Conservation (phyloP, 208 protist species). For the Angomonas deanei region DNA sequence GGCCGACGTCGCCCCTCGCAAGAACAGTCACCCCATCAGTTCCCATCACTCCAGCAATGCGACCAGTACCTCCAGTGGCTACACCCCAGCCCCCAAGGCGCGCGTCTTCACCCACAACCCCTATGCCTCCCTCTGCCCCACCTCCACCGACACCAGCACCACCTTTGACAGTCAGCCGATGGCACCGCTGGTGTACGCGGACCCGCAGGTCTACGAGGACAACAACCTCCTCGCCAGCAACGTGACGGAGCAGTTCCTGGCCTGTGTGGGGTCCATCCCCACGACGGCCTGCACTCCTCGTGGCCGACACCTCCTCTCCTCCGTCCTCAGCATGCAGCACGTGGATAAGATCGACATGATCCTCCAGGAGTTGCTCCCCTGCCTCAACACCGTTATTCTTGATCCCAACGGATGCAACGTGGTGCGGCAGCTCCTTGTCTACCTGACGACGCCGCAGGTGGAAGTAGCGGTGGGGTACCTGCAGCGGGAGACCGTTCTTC, state of each 20-base stretch:
- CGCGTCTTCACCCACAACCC: slow-evolving; percentile 69
- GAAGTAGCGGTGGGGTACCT: slow-evolving; percentile 39
- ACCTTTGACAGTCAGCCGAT: slow-evolving; percentile 12
- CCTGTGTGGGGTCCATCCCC: slow-evolving; percentile 37
- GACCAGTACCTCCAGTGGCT: slow-evolving; percentile 9
- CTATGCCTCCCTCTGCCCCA: slow-evolving; percentile 33
- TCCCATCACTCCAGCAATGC: background rate
- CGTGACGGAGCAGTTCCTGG: slow-evolving; percentile 41
- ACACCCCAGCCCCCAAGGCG: background rate
- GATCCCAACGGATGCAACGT: slow-evolving; percentile 74
- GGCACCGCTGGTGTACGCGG: background rate
- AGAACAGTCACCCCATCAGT: background rate
- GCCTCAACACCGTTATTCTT: slow-evolving; percentile 50
- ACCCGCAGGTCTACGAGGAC: slow-evolving; percentile 7
- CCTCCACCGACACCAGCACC: background rate
- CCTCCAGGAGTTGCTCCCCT: slow-evolving; percentile 47
- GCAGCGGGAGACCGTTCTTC: slow-evolving; percentile 23
- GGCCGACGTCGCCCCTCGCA: background rate
- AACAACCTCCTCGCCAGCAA: slow-evolving; percentile 17
- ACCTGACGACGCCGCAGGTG: slow-evolving; percentile 40
- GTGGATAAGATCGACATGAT: slow-evolving; percentile 22
- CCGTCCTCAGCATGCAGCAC: slow-evolving; percentile 53
- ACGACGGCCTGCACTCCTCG: slow-evolving; percentile 37
- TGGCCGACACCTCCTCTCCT: slow-evolving; percentile 50
- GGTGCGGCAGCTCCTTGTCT: slow-evolving; percentile 59